phyloP scores from a whole-genome alignment of 768 basidiomycete species.

The Pisolithus marmoratus region DNA sequence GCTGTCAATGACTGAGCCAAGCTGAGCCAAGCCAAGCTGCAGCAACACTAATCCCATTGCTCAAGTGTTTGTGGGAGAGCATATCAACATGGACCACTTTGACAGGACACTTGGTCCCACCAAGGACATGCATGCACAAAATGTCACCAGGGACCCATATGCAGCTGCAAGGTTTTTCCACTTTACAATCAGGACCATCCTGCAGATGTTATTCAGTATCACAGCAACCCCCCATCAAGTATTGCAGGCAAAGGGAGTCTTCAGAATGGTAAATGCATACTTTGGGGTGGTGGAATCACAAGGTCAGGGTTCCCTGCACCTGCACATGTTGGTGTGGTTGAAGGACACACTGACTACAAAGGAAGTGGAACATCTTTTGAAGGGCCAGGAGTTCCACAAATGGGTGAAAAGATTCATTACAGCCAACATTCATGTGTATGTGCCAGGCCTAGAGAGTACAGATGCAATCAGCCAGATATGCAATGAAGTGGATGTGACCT shows the following conservation, averaged over 20 bases:
- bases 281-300: conserved; percentile 34
- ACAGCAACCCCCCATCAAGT: neutral
- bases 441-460: conserved; percentile 7
- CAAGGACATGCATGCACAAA: conserved; percentile 8
- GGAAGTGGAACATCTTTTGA: neutral
- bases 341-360: no score
- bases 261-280: conserved; percentile 13
- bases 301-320: conserved; percentile 30
- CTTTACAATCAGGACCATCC: conserved; percentile 25
- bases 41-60: no score
- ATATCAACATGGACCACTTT: conserved; percentile 40
- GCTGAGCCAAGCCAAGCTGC: no score
- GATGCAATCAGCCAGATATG: conserved; percentile 21
- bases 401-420: conserved; percentile 26
- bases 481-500: conserved; percentile 18
- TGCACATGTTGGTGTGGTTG: no score
- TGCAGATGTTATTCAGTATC: conserved; percentile 32
- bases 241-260: conserved; percentile 22
- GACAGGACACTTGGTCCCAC: conserved; percentile 18
- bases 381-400: conserved; percentile 18
- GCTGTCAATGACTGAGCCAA: no score
- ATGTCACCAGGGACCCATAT: conserved; percentile 35
- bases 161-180: conserved; percentile 40
- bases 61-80: conserved; percentile 28
- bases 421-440: conserved; percentile 5